Evolutionary conservation across 768 basidiomycete species (phyloP).

Genomic region (Russula olivacea): DNA sequence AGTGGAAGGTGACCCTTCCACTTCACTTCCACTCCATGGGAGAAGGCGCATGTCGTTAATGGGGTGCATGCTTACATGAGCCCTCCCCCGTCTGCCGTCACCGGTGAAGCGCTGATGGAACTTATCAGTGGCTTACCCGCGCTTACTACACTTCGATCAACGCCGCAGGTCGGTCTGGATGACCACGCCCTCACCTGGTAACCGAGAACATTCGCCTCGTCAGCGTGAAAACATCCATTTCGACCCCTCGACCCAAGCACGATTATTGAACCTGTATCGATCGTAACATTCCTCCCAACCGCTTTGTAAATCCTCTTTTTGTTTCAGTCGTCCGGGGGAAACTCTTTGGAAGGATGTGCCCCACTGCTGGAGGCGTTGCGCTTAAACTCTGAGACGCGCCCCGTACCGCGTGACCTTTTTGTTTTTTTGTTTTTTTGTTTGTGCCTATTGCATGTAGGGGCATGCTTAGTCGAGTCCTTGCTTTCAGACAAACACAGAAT

Average conservation of each 20-base stretch:
- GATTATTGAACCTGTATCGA: too few relatives aligned
- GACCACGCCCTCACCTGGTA: conserved; percentile 62
- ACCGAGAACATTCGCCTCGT: conserved; percentile 51
- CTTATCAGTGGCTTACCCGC: not conserved
- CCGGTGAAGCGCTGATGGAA: not conserved
- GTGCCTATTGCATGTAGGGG: too few relatives aligned
- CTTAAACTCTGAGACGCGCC: not conserved
- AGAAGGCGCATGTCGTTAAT: not conserved
- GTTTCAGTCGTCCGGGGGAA: not conserved
- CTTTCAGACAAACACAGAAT: too few relatives aligned
- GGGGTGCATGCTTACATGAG: conserved; percentile 12
- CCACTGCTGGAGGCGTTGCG: not conserved
- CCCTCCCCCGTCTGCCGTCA: too few relatives aligned
- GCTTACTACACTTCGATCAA: conserved; percentile 45
- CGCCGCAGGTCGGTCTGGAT: conserved; percentile 35
- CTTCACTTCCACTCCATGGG: not conserved
- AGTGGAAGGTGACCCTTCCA: too few relatives aligned
- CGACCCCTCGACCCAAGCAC: conserved; percentile 23
- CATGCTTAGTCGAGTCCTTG: too few relatives aligned
- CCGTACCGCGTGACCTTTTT: too few relatives aligned
- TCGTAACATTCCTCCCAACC: too few relatives aligned
- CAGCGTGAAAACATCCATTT: too few relatives aligned
- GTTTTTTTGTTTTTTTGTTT: too few relatives aligned
- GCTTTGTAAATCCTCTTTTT: not conserved
- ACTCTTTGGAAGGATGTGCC: not conserved